phyloP scores from a whole-genome alignment of 2,329 filamentous ascomycete species.

The Xylaria sp. region DNA sequence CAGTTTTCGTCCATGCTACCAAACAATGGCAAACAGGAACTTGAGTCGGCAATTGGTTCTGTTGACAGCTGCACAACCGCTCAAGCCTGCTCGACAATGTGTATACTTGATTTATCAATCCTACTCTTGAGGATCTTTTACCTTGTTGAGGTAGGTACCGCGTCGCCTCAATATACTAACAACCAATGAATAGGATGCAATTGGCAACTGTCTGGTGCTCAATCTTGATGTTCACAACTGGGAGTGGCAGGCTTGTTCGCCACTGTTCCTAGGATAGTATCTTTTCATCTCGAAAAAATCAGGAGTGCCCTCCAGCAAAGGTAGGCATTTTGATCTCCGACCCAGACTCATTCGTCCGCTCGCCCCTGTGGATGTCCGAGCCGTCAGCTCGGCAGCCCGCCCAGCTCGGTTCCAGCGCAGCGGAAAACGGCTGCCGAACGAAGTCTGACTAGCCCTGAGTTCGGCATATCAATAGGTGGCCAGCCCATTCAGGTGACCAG shows the following conservation, averaged over 20 bases:
- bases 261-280: not conserved
- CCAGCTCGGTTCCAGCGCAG: conserved; percentile 32
- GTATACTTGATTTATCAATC: conserved; percentile 16
- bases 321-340: not conserved
- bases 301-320: too few species aligned
- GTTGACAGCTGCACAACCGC: not conserved
- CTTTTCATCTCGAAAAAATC: not conserved
- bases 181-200: not conserved
- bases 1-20: not conserved
- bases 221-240: conserved; percentile 6
- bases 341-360: not conserved
- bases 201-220: not conserved
- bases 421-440: conserved; percentile 22
- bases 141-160: conserved; percentile 19
- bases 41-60: conserved; percentile 12
- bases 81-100: conserved; percentile 8
- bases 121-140: conserved; percentile 31
- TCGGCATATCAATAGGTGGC: not conserved
- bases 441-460: conserved; percentile 6
- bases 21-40: conserved; percentile 1
- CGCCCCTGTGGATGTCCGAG: conserved; percentile 18
- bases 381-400: conserved; percentile 19
- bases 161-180: conserved; percentile 4
- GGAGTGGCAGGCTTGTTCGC: not conserved
- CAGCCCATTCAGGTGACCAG: conserved; percentile 7